These are phyloP conservation scores for Waltergamsia citrina DNA, from an alignment of 2,329 filamentous ascomycete species.

Conservation along the genomic window DNA sequence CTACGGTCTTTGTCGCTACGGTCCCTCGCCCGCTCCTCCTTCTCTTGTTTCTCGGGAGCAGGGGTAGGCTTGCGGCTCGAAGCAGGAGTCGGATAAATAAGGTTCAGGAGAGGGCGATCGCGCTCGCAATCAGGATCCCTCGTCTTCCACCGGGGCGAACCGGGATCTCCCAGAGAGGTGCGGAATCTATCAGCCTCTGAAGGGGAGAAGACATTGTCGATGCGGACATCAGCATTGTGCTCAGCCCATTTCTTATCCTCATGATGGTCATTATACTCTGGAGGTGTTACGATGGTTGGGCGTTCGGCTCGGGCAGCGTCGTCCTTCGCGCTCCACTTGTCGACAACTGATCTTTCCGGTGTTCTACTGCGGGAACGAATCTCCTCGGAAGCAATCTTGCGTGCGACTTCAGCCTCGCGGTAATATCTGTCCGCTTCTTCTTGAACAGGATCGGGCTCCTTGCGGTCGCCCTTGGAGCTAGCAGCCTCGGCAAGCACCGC, in stretches of 20 bases:
- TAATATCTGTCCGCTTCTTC: constrained; percentile 50
- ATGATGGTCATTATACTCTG: constrained; percentile 25
- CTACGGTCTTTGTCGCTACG: constrained; percentile 3
- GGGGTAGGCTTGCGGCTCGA: constrained; percentile 35
- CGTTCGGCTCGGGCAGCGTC: constrained; percentile 18
- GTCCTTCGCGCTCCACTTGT: constrained; percentile 34
- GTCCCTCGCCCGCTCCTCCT: constrained; percentile 8
- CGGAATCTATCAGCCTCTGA: constrained; percentile 32
- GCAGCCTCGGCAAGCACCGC: constrained; percentile 31
- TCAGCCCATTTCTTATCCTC: constrained; percentile 38
- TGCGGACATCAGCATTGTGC: constrained; percentile 54
- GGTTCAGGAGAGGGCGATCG: constrained; percentile 47
- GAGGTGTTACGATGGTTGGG: constrained; percentile 44
- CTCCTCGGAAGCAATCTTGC: constrained; percentile 43
- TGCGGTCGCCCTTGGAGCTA: constrained; percentile 20
- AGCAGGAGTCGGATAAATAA: constrained; percentile 50
- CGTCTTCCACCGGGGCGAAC: constrained; percentile 26
- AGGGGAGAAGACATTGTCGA: constrained; percentile 50
- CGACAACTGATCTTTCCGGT: constrained; percentile 42
- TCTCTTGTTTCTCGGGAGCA: constrained; percentile 11
- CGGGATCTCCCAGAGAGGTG: constrained; percentile 13
- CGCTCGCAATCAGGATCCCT: constrained; percentile 45
- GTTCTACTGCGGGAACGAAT: constrained; percentile 42
- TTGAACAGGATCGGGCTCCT: constrained; percentile 35
- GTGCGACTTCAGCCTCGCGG: constrained; percentile 42